Evolutionary conservation across 1,284 basidiomycete genomes (phyloP).

Genomic region (Puccinia polysora): DNA sequence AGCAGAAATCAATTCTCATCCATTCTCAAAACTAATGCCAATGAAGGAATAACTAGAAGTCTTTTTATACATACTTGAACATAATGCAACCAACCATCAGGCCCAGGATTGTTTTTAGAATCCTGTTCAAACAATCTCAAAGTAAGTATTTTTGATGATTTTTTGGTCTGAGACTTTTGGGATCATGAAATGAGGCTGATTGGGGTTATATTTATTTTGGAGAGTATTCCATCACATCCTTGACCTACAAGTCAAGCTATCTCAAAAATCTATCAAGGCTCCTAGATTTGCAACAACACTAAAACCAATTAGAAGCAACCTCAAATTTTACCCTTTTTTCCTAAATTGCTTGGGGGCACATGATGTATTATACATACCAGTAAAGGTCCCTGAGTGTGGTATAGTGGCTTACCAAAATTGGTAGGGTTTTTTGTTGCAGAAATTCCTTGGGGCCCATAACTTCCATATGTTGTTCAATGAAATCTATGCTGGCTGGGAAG

Average conservation of each 20-base stretch:
- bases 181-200: too few relatives aligned
- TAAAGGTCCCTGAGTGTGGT: background rate
- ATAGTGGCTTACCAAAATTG: background rate
- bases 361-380: background rate
- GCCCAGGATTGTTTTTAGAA: conserved; percentile 8
- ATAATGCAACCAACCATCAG: conserved; percentile 9
- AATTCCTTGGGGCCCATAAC: background rate
- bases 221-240: conserved; percentile 9
- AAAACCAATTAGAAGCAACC: background rate
- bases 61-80: conserved; percentile 6
- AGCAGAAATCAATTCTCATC: background rate
- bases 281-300: background rate
- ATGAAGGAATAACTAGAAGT: conserved; percentile 3
- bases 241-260: background rate
- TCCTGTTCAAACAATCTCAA: background rate
- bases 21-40: background rate
- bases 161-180: too few relatives aligned
- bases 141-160: too few relatives aligned
- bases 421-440: background rate
- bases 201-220: too few relatives aligned
- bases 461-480: background rate
- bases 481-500: background rate
- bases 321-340: background rate
- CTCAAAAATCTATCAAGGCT: background rate
- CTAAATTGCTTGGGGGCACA: background rate